Conservation (phyloP, 2,329 filamentous ascomycete genomes). For the Penicillium sp. region DNA sequence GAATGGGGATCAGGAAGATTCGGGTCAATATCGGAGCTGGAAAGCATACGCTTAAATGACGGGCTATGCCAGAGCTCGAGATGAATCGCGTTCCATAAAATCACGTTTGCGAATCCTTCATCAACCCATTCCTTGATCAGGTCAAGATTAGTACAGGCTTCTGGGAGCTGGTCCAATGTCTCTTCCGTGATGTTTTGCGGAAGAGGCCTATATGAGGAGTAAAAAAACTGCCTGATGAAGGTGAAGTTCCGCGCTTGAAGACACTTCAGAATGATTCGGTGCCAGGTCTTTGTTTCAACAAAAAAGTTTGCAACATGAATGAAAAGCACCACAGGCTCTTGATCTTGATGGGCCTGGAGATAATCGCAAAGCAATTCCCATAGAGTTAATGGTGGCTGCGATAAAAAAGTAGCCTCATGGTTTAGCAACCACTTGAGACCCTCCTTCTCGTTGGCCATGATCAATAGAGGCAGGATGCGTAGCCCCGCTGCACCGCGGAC, state of each 20-base stretch:
- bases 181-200: constrained; percentile 6
- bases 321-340: not conserved
- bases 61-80: constrained; percentile 2
- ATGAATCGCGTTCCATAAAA: constrained; percentile 8
- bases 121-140: constrained; percentile 6
- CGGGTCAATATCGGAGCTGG: not conserved
- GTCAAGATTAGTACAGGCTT: not conserved
- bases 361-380: not conserved
- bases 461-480: too few species aligned
- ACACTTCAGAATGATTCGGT: constrained; percentile 4
- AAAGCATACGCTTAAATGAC: constrained; percentile 6
- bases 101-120: constrained; percentile 3
- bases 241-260: constrained; percentile 5
- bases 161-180: constrained; percentile 2
- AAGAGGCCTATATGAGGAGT: not conserved
- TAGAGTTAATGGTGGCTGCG: too few species aligned
- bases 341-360: not conserved
- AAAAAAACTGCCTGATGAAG: constrained; percentile 12
- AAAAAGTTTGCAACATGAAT: constrained; percentile 4
- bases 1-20: not conserved
- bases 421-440: too few species aligned
- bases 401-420: too few species aligned
- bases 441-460: too few species aligned
- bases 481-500: too few species aligned
- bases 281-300: constrained; percentile 5